These are phyloP conservation scores for Pholiota molesta DNA, from an alignment of 768 basidiomycete genomes.

Conservation along the genomic window DNA sequence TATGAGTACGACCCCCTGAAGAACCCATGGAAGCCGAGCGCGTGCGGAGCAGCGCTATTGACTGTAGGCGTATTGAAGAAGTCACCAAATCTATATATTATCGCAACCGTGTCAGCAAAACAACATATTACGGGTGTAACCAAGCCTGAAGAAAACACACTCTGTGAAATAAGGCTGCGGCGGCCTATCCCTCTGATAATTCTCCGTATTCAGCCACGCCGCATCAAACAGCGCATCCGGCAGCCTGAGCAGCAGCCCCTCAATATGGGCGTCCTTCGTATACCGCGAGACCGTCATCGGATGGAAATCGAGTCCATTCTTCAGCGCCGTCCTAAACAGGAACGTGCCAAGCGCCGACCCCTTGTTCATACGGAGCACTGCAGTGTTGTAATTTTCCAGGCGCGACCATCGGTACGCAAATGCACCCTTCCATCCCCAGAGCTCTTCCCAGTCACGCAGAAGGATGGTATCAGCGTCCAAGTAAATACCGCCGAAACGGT, in stretches of 20 bases:
- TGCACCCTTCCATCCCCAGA: conserved; percentile 94
- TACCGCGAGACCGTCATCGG: conserved; percentile 91
- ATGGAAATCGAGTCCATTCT: conserved; percentile 93
- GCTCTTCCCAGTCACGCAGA: conserved; percentile 94
- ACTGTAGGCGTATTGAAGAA: conserved; percentile 78
- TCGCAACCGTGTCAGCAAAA: conserved; percentile 1
- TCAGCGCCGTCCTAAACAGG: conserved; percentile 89
- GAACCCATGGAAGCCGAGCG: conserved; percentile 88
- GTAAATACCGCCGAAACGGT: conserved; percentile 93
- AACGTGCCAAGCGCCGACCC: conserved; percentile 88
- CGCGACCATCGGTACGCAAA: conserved; percentile 97
- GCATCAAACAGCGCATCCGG: conserved; percentile 94
- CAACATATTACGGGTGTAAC: not conserved
- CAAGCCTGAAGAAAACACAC: conserved; percentile 40
- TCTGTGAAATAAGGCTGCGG: conserved; percentile 91
- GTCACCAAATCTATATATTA: conserved; percentile 65
- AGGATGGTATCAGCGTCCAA: conserved; percentile 94
- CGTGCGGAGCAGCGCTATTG: conserved; percentile 77
- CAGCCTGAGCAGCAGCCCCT: conserved; percentile 73
- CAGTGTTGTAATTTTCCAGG: conserved; percentile 91
- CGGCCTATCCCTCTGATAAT: conserved; percentile 86
- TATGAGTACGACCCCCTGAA: conserved; percentile 93
- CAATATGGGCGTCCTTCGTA: conserved; percentile 79
- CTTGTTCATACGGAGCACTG: conserved; percentile 87
- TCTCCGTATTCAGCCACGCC: conserved; percentile 92